Conservation (phyloP, 2,329 filamentous ascomycete genomes). For the Fusarium chaquense region DNA sequence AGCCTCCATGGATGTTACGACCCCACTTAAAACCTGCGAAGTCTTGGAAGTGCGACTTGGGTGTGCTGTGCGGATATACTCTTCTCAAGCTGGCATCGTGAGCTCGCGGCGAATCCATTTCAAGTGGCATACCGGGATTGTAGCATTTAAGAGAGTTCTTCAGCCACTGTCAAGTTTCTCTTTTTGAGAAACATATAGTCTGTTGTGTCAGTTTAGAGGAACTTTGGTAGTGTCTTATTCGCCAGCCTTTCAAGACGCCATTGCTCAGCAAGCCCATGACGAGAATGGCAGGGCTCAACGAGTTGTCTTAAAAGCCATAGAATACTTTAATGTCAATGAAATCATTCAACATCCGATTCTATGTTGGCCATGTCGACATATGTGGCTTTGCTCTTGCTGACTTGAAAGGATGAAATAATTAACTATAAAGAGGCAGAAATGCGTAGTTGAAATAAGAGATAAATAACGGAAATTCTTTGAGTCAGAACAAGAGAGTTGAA, state of each 20-base stretch:
- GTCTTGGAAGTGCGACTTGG: constrained; percentile 38
- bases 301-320: constrained; percentile 17
- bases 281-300: constrained; percentile 30
- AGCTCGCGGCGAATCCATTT: constrained; percentile 10
- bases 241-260: constrained; percentile 16
- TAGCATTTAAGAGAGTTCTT: not conserved
- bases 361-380: not conserved
- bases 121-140: not conserved
- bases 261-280: constrained; percentile 12
- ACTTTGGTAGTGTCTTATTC: constrained; percentile 20
- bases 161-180: not conserved
- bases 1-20: constrained; percentile 19
- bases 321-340: constrained; percentile 1
- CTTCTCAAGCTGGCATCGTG: constrained; percentile 18
- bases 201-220: not conserved
- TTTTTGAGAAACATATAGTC: not conserved
- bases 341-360: not conserved
- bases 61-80: constrained; percentile 29
- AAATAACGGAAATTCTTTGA: constrained; percentile 26
- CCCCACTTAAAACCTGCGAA: constrained; percentile 45
- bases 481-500: constrained; percentile 17
- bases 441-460: constrained; percentile 25
- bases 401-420: constrained; percentile 10
- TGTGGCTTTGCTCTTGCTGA: constrained; percentile 4
- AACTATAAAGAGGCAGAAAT: constrained; percentile 15